phyloP scores from a whole-genome alignment of 345 rosid species.

The Gossypium herbaceum region DNA sequence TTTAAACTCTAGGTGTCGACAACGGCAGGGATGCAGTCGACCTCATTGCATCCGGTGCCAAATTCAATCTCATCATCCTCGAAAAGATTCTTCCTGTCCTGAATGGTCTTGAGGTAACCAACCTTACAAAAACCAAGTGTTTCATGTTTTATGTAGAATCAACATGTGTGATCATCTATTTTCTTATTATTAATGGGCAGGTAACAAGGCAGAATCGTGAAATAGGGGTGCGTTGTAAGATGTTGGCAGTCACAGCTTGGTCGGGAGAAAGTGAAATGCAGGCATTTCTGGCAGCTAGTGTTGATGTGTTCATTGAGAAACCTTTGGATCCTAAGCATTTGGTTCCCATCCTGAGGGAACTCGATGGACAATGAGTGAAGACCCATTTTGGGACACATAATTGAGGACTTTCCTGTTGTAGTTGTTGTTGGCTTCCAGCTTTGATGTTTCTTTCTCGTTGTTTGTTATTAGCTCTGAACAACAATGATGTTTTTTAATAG shows the following conservation, averaged over 20 bases:
- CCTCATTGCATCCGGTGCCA: background rate
- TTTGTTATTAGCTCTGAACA: background rate
- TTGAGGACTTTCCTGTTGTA: background rate
- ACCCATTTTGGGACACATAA: background rate
- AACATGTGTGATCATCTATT: background rate
- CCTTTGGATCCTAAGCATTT: background rate
- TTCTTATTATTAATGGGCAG: background rate
- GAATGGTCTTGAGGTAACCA: conserved; percentile 17
- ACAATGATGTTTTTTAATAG: background rate
- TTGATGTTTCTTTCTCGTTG: background rate
- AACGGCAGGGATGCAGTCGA: conserved; percentile 1
- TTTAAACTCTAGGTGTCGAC: background rate
- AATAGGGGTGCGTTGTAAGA: conserved; percentile 14
- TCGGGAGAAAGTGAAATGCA: background rate
- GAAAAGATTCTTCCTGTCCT: conserved; percentile 5
- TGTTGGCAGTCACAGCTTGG: background rate
- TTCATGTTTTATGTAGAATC: background rate
- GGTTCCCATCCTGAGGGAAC: conserved; percentile 16
- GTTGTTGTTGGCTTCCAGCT: background rate
- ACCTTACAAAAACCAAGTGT: background rate
- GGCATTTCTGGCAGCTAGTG: conserved; percentile 17
- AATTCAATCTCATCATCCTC: conserved; percentile 16
- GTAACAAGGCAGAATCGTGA: conserved; percentile 11
- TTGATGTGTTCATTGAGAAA: conserved; percentile 13
- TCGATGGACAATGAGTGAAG: background rate